Percentiles rank a stretch among this genome's conserved stretches.
Evolutionary conservation across 2,329 filamentous ascomycete genomes (phyloP).

Genomic region (Monilinia fructigena): DNA sequence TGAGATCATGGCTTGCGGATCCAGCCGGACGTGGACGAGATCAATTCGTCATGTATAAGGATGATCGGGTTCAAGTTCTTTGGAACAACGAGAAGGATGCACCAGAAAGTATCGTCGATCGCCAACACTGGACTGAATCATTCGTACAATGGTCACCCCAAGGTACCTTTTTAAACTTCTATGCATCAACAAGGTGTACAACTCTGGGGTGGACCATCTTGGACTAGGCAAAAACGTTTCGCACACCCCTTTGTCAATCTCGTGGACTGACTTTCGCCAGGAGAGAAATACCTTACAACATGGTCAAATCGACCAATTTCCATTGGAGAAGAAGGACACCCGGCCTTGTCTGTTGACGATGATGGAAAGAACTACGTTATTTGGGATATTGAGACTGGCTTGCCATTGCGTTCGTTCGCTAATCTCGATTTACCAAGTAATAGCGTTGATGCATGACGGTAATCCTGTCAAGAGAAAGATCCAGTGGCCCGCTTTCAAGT

Average conservation of each 20-base stretch:
- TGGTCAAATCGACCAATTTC: slow-evolving; percentile 95
- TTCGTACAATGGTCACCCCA: slow-evolving; percentile 98
- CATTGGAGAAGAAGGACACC: slow-evolving; percentile 84
- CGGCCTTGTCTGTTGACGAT: slow-evolving; percentile 82
- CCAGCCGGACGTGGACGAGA: slow-evolving; percentile 76
- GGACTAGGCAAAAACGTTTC: slow-evolving; percentile 89
- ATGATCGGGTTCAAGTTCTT: slow-evolving; percentile 88
- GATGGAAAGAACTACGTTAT: slow-evolving; percentile 99
- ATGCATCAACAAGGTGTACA: slow-evolving; percentile 96
- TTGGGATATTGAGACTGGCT: slow-evolving; percentile 89
- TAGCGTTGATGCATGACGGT: slow-evolving; percentile 57
- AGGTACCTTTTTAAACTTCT: slow-evolving; percentile 86
- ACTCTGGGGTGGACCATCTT: slow-evolving; percentile 89
- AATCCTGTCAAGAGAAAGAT: slow-evolving; percentile 82
- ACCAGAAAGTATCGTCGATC: slow-evolving; percentile 86
- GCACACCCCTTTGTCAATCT: slow-evolving; percentile 94
- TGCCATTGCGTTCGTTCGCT: slow-evolving; percentile 88
- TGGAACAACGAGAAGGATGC: slow-evolving; percentile 97
- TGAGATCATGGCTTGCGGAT: slow-evolving; percentile 91
- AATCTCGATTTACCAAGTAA: slow-evolving; percentile 77
- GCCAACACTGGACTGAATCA: slow-evolving; percentile 94
- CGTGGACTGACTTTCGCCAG: slow-evolving; percentile 91
- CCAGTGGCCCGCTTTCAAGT: slow-evolving; percentile 99
- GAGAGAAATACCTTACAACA: slow-evolving; percentile 89
- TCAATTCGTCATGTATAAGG: slow-evolving; percentile 92